Evolutionary conservation across 2,329 filamentous ascomycete genomes (phyloP), one percentile per base, ranked within the genome.

Genomic region (Cladosporium velox): DNA sequence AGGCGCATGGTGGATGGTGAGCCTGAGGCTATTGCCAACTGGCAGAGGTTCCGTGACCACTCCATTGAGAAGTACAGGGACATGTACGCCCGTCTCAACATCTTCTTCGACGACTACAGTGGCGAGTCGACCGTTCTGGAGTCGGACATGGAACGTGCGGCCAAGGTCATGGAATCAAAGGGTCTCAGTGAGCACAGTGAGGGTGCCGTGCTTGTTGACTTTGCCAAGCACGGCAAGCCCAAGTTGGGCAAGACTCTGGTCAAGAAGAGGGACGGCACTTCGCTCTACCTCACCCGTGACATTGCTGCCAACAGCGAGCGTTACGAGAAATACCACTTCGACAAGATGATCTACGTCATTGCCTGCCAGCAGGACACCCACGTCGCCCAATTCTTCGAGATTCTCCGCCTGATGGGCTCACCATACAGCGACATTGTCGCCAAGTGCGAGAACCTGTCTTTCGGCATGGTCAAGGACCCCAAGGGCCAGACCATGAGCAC

Each of bases 341-440:
- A 90, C 76, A 86, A 86, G 78, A 88, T 89, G 87, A 87, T 90
- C 68, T 90, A 89, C 76, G 87, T 89, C 51, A 84, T 90, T 64
- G 86, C 87, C 11, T 82, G 82, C 14, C 86, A 89, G 76, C 87
- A 89, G 76, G 87, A 89, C 75, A 82, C 88, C 34, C 87, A 89
- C 75, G 74, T 89, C 51, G 85, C 85, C 55, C 87, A 88, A 73
- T 82, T 89, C 52, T 88, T 89, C 83, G 88, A 88, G 78, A 86
- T 88, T 65, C 82, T 85, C 28, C 85, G 87, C 71, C 77, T 87
- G 65, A 88, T 87, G 81, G 87, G 87, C 66, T 77, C 83, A 70
- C 86, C 87, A 69, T 78, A 78, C 69, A 71, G 69, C 58, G 86
- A 89, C 41, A 79, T 88, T 35, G 81, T 87, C 32, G 81, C 81